Percentiles rank a stretch among this genome's conserved stretches.
Evolutionary conservation across 768 basidiomycete species (phyloP).

Genomic region (Hypholoma fasciculare): DNA sequence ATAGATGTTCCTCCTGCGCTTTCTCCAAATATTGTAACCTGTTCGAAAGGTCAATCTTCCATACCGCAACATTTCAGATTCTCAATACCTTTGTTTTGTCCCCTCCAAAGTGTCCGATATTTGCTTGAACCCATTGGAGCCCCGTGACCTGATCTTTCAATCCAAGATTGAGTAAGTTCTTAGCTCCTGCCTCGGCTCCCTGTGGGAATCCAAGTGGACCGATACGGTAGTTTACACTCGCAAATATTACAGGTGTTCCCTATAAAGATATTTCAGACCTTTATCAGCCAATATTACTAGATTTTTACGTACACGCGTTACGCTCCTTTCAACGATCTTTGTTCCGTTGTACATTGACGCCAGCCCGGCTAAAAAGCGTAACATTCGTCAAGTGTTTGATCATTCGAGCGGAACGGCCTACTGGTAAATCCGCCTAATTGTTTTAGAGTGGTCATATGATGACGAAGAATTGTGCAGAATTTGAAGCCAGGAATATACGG

Average conservation of each 20-base stretch:
- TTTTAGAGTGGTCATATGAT: not conserved
- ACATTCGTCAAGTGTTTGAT: not conserved
- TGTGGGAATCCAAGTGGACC: constrained; percentile 43
- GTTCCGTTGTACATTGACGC: constrained; percentile 26
- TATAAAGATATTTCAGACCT: not conserved
- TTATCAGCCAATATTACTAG: not conserved
- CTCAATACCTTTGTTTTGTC: constrained; percentile 29
- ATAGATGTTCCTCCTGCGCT: constrained; percentile 45
- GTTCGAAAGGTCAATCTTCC: not conserved
- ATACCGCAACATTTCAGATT: not conserved
- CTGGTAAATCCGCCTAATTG: constrained; percentile 1
- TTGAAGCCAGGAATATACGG: not conserved
- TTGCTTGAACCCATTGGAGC: constrained; percentile 52
- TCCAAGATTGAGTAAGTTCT: constrained; percentile 39
- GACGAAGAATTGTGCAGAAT: not conserved
- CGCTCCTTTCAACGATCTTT: constrained; percentile 27
- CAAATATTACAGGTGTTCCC: constrained; percentile 41
- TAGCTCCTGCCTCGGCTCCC: constrained; percentile 30
- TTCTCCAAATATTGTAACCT: constrained; percentile 49
- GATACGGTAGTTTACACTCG: constrained; percentile 38
- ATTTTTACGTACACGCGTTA: constrained; percentile 23
- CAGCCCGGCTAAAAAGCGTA: constrained; percentile 21
- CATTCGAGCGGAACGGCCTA: not conserved
- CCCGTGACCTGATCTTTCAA: constrained; percentile 42
- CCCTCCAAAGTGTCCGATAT: constrained; percentile 60